Evolutionary conservation across 768 basidiomycete genomes (phyloP).

Genomic region (Tricholoma saponaceum): DNA sequence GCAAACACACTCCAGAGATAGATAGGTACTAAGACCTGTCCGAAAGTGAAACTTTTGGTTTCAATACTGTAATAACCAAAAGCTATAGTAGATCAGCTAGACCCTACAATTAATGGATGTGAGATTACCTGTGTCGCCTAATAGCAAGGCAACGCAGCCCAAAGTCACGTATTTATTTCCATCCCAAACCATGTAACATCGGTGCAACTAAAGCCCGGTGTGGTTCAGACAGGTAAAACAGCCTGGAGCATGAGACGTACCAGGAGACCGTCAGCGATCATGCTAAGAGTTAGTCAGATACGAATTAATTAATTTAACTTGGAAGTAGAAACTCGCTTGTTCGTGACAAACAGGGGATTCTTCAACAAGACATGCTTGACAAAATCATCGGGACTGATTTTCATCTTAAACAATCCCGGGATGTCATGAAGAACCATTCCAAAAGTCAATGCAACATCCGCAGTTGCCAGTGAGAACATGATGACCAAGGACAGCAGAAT

Average conservation of each 20-base stretch:
- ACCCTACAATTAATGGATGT: not conserved
- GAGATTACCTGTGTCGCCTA: slow-evolving; percentile 26
- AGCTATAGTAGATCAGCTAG: slow-evolving; percentile 4
- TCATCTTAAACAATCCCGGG: not conserved
- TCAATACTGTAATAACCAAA: slow-evolving; percentile 13
- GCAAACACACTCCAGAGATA: slow-evolving; percentile 19
- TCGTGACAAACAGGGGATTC: slow-evolving; percentile 2
- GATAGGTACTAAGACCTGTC: not conserved
- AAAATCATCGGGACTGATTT: not conserved
- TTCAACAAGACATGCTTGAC: not conserved
- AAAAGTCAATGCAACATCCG: slow-evolving; percentile 7
- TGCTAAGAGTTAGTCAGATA: not conserved
- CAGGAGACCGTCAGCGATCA: not conserved
- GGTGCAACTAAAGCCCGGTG: slow-evolving; percentile 19
- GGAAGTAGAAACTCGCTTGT: slow-evolving; percentile 7
- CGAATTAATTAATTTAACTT: not conserved
- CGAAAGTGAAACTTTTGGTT: not conserved
- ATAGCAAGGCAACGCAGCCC: slow-evolving; percentile 22
- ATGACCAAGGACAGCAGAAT: slow-evolving; percentile 1
- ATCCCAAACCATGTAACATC: slow-evolving; percentile 37
- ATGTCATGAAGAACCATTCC: slow-evolving; percentile 5
- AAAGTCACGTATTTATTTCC: slow-evolving; percentile 23
- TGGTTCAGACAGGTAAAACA: not conserved
- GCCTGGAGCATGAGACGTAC: not conserved
- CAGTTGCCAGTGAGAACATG: slow-evolving; percentile 10